Base-by-base conservation (phyloP, 2,329 filamentous ascomycete genomes). In the Venturia pyrina region DNA sequence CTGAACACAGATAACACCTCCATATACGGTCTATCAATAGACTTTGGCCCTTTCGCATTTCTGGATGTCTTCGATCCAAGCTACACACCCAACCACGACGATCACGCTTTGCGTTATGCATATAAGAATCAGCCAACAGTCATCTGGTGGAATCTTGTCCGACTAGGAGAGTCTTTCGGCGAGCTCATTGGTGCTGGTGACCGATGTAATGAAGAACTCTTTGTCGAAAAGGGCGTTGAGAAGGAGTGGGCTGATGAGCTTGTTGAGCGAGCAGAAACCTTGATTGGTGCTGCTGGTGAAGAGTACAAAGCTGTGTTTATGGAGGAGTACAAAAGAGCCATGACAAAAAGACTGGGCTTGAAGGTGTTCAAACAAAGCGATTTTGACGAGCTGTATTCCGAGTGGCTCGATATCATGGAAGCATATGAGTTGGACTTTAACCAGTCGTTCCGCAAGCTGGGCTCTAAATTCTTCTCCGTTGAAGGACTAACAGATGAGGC, bases 1-100 rank as follows among this genome's bases (percentile, higher is more conserved):
- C 81, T 99, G 66, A 99, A 99, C 77, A 98, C 95, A 0, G 95
- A 99, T 74, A 99, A 99, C 75, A 99, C 95, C 0, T 96, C 92
- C 0, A 84, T 99, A 63, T 87, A 87, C 65, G 95, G 95, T 0
- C 79, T 99, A 0, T 93, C 89, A 6, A 89, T 99, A 68, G 95
- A 99, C 77, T 99, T 93, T 73, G 95, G 95, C 0, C 95, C 95
- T 0, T 99, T 99, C 72, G 95, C 95, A 5, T 99, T 99, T 76
- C 89, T 99, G 80, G 95, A 99, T 75, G 92, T 93, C 73, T 99
- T 98, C 72, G 93, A 99, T 72, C 93, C 93, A 0, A 81, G 83
- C 19, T 99, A 98, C 75, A 99, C 95, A 0, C 95, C 95, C 0
- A 99, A 99, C 73, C 95, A 99, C 75, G 95, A 99, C 75, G 95